Evolutionary conservation across 345 rosid species (phyloP).

Genomic region (Salix exigua): DNA sequence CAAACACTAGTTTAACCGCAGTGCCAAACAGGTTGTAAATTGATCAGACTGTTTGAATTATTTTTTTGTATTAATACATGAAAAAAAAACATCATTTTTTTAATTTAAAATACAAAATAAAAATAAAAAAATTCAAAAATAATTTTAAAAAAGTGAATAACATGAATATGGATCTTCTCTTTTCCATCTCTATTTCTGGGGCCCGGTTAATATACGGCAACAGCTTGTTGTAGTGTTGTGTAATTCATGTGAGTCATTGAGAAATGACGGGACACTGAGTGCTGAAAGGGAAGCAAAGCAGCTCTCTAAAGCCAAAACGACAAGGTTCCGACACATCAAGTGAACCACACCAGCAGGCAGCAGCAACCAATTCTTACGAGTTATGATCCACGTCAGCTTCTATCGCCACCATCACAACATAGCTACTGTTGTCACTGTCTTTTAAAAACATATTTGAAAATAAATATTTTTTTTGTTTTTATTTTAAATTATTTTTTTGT

Average conservation of each 20-base stretch:
- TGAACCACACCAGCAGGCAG: neutral
- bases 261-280: neutral
- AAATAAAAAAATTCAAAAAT: no score
- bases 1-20: no score
- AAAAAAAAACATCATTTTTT: no score
- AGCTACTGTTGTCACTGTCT: no score
- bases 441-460: no score
- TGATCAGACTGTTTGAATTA: no score
- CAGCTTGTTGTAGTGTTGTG: neutral
- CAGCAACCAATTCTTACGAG: neutral
- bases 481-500: no score
- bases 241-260: neutral
- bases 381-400: neutral
- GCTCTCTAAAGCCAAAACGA: neutral
- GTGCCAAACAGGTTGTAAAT: no score
- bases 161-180: neutral
- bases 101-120: no score
- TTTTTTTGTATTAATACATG: no score
- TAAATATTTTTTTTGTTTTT: no score
- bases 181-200: neutral
- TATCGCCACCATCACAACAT: neutral
- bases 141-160: no score
- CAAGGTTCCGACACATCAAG: slow-evolving; percentile 4
- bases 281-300: neutral
- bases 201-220: neutral